These are phyloP conservation scores for Saccharomycopsis hybrid DNA, from an alignment of 1,139 yeast genomes.

Conservation along the genomic window DNA sequence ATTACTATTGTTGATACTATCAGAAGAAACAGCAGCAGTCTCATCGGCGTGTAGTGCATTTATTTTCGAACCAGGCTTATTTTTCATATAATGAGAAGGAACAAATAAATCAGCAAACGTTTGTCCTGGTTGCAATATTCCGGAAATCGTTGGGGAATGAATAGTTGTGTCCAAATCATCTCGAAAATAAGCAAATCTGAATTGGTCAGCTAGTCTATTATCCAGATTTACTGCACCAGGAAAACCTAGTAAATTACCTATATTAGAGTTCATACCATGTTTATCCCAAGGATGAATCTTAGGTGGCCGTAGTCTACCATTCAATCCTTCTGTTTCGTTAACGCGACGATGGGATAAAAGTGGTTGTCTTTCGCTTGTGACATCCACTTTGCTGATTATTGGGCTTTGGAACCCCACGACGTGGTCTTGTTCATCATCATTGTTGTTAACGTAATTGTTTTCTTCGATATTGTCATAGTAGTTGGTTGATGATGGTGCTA, in stretches of 20 bases:
- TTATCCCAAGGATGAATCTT: slow-evolving; percentile 71
- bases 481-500: slow-evolving; percentile 17
- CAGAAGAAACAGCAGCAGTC: background rate
- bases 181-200: slow-evolving; percentile 83
- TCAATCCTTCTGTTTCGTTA: slow-evolving; percentile 23
- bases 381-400: slow-evolving; percentile 18
- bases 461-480: slow-evolving; percentile 1
- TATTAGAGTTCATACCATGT: background rate
- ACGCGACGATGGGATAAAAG: slow-evolving; percentile 9
- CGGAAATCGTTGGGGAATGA: slow-evolving; percentile 85
- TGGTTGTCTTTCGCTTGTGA: slow-evolving; percentile 6
- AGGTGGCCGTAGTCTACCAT: slow-evolving; percentile 67
- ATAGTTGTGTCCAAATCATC: slow-evolving; percentile 85
- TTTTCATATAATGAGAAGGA: slow-evolving; percentile 7
- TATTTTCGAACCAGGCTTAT: background rate
- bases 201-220: slow-evolving; percentile 32
- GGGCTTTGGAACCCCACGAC: slow-evolving; percentile 19
- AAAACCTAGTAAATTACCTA: background rate
- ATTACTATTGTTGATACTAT: too few relatives aligned
- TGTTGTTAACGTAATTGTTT: too few relatives aligned
- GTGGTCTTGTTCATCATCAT: too few relatives aligned
- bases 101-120: slow-evolving; percentile 30
- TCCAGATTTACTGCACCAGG: background rate
- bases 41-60: background rate
- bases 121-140: slow-evolving; percentile 55